Conservation (phyloP, 441 rosid genomes). For the Brassica balearica region DNA sequence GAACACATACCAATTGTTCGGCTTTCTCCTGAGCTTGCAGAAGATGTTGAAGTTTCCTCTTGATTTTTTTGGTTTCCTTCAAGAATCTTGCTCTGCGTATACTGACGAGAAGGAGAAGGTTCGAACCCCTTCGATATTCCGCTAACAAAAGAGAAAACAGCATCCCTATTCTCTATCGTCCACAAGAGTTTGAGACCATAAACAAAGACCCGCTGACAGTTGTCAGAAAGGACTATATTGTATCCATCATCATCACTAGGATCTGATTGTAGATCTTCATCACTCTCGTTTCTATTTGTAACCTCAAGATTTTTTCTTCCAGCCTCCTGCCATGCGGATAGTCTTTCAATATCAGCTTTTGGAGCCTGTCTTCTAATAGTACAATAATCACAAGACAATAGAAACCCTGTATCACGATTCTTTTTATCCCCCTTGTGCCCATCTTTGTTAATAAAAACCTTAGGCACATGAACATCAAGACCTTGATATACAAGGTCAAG, state of each 20-base stretch:
- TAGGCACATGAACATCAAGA: slow-evolving; percentile 88
- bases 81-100: slow-evolving; percentile 81
- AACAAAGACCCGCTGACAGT: slow-evolving; percentile 90
- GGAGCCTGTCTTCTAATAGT: slow-evolving; percentile 95
- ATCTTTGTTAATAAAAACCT: slow-evolving; percentile 67
- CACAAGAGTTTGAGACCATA: slow-evolving; percentile 94
- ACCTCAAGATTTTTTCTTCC: slow-evolving; percentile 93
- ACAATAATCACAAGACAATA: slow-evolving; percentile 91
- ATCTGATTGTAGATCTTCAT: slow-evolving; percentile 82
- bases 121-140: slow-evolving; percentile 94
- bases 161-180: slow-evolving; percentile 70
- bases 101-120: slow-evolving; percentile 95
- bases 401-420: slow-evolving; percentile 88
- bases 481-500: slow-evolving; percentile 99
- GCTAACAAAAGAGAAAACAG: slow-evolving; percentile 65
- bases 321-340: slow-evolving; percentile 99
- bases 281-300: slow-evolving; percentile 97
- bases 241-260: slow-evolving; percentile 96
- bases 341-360: slow-evolving; percentile 87
- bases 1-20: slow-evolving; percentile 63
- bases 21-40: slow-evolving; percentile 52
- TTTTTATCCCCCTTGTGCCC: slow-evolving; percentile 61
- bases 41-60: slow-evolving; percentile 35
- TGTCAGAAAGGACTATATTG: slow-evolving; percentile 90
- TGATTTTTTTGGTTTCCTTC: slow-evolving; percentile 69